Conservation (phyloP, 192 early-diverging fungal species). For the Coemansia biformis region DNA sequence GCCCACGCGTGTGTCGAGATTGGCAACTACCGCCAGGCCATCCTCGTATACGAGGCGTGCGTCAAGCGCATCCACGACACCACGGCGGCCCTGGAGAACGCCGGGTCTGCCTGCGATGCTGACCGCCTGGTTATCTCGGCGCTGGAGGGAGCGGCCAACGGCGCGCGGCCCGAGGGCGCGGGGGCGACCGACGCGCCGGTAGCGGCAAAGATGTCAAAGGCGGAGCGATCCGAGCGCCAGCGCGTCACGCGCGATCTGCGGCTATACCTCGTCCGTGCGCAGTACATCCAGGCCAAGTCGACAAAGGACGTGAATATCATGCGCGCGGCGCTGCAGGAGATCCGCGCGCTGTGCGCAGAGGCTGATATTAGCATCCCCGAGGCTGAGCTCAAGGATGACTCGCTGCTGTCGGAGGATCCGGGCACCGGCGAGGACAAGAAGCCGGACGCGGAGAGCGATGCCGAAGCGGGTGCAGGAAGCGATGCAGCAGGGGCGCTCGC, state of each 20-base stretch:
- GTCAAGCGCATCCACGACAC: conserved; percentile 42
- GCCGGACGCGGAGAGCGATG: neutral
- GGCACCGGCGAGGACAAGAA: neutral
- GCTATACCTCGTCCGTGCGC: conserved; percentile 41
- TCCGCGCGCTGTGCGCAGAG: conserved; percentile 19
- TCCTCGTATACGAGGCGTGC: conserved; percentile 61
- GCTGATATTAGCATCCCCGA: conserved; percentile 17
- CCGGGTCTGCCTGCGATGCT: neutral
- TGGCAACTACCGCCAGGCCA: conserved; percentile 69
- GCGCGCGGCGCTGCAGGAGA: conserved; percentile 52
- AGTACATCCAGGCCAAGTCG: conserved; percentile 56
- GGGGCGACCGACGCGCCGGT: neutral
- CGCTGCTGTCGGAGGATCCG: neutral
- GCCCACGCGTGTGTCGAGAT: conserved; percentile 72
- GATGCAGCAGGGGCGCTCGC: neutral
- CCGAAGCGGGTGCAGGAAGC: neutral
- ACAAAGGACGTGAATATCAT: conserved; percentile 60
- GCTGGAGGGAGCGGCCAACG: neutral
- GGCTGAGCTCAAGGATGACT: neutral
- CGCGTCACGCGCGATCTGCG: conserved; percentile 24
- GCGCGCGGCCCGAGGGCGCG: too few relatives aligned
- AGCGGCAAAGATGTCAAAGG: conserved; percentile 7
- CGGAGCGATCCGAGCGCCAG: conserved; percentile 17
- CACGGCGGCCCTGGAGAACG: conserved; percentile 10
- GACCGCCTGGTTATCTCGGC: conserved; percentile 1